Base-by-base conservation (phyloP, 1,284 basidiomycete genomes). In the Puccinia coronata region DNA sequence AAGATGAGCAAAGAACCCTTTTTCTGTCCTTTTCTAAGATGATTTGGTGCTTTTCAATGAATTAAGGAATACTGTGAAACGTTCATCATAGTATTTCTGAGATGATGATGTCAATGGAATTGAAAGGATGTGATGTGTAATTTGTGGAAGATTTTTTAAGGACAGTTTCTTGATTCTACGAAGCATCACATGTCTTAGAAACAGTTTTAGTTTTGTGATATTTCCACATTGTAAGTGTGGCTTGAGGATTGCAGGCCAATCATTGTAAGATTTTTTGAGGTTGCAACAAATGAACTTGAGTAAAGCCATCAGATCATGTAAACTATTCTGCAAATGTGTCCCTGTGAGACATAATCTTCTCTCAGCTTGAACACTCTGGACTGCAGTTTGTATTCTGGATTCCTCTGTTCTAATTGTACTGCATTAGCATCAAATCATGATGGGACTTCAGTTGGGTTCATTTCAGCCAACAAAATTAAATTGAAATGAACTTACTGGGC, bases 301-400 rank as follows among this genome's bases (percentile, higher is more conserved):
- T 81, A 99, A 89, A 0, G 97, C 95, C 87, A 92, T 98, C 69
- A 99, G 92, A 85, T 99, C 97, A 87, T 99, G 96, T 81, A 99
- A 90, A 86, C 96, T 96, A 89, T 99, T 99, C 88, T 99, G 97
- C 57, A 99, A 94, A 0, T 97, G 97, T 9, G 97, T 99, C 82
- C 97, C 97, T 11, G 96, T 97, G 53, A 99, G 88, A 85, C 94
- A 97, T 63, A 98, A 88, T 23, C 97, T 91, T 75, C 97, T 92
- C 85, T 98, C 93, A 0, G 96, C 94, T 85, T 93, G 90, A 67
- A 99, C 90, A 85, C 96, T 95, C 87, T 96, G 98, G 14, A 92
- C 95, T 4, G 97, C 96, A 82, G 93, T 92, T 83, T 95, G 95
- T 70, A 92, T 96, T 78, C 98, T 94, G 0, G 97, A 99, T 47